A percentile compares a stretch with the other conserved stretches of the same genome.
Evolutionary conservation across 345 rosid genomes (phyloP).

Genomic region (Moricandia arvensis): DNA sequence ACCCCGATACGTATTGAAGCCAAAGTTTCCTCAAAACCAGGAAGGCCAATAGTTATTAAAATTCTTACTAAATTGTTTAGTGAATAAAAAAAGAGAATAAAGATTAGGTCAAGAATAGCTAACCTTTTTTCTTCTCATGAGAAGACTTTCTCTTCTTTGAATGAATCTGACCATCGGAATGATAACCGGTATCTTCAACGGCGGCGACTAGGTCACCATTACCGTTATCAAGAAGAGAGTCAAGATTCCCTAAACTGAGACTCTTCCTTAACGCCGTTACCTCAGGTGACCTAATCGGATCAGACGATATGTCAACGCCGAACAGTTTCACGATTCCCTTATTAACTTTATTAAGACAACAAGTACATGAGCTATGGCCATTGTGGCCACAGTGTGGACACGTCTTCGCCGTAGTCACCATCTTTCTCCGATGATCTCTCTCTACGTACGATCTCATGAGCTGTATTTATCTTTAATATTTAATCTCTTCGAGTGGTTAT

Average conservation of each 20-base stretch:
- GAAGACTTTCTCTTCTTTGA: not conserved
- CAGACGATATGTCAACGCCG: not conserved
- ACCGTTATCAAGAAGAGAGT: not conserved
- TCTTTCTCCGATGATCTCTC: not conserved
- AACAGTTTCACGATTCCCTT: not conserved
- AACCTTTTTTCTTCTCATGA: not conserved
- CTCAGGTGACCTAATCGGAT: not conserved
- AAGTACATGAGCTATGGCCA: not conserved
- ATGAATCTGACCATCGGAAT: not conserved
- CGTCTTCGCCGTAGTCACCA: not conserved
- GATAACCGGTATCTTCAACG: not conserved
- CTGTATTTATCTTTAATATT: not conserved
- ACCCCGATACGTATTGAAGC: too few relatives aligned
- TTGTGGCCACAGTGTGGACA: not conserved
- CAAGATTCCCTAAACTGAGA: not conserved
- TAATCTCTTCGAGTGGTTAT: not conserved
- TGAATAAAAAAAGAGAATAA: too few relatives aligned
- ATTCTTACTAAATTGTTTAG: too few relatives aligned
- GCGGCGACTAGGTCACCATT: not conserved
- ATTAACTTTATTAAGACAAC: not conserved
- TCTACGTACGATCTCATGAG: not conserved
- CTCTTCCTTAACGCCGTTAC: not conserved
- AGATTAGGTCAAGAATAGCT: not conserved
- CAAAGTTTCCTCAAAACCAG: too few relatives aligned
- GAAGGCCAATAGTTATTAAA: too few relatives aligned